These are phyloP conservation scores for Hysterangium stoloniferum DNA, from an alignment of 768 basidiomycete genomes.

Conservation along the genomic window DNA sequence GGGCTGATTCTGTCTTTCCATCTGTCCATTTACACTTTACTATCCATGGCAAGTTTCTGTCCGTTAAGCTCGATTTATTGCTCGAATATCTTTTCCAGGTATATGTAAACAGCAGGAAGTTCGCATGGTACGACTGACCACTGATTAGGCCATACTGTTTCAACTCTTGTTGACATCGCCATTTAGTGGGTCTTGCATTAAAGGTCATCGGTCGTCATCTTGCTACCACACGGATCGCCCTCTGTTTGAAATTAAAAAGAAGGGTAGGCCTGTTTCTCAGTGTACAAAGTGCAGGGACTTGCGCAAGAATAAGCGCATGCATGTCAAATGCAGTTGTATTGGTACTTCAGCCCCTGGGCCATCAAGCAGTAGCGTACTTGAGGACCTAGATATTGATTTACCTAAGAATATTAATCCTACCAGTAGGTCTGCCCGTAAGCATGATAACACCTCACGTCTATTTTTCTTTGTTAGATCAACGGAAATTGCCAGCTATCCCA, in stretches of 20 bases:
- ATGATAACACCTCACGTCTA: not conserved
- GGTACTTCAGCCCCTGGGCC: not conserved
- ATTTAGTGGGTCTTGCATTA: constrained; percentile 82
- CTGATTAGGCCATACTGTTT: not conserved
- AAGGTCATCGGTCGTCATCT: constrained; percentile 86
- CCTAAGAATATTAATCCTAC: too few species aligned
- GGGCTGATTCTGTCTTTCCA: too few species aligned
- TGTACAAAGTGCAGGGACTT: constrained; percentile 79
- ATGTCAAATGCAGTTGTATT: constrained; percentile 73
- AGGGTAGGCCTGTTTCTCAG: constrained; percentile 87
- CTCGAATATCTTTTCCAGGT: constrained; percentile 33
- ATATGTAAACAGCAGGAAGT: constrained; percentile 65
- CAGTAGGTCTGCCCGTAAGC: too few species aligned
- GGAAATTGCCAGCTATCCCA: constrained; percentile 65
- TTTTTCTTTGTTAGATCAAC: constrained; percentile 35
- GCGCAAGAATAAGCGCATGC: constrained; percentile 70
- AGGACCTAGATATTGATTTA: too few species aligned
- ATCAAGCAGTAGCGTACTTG: not conserved
- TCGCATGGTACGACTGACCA: constrained; percentile 53
- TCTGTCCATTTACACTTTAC: too few species aligned
- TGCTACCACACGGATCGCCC: constrained; percentile 84
- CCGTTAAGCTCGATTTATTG: not conserved
- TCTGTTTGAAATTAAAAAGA: constrained; percentile 90
- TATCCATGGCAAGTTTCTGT: too few species aligned
- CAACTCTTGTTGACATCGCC: constrained; percentile 14